Percentiles rank a stretch among this genome's conserved stretches.
Conservation (phyloP, 176 grass and related monocot genomes). For the Leersia perrieri region DNA sequence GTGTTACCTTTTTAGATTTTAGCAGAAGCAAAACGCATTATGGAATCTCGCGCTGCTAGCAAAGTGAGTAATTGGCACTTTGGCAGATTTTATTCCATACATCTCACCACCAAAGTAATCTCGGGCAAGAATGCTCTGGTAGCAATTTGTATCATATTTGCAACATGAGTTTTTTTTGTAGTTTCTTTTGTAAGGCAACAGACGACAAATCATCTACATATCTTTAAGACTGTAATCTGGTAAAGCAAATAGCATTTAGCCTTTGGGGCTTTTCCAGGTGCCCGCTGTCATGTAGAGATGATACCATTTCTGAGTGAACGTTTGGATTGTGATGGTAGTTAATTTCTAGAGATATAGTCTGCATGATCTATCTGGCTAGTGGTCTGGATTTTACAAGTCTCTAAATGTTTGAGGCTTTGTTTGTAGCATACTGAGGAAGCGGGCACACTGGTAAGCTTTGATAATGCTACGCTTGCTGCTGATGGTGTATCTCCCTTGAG, state of each 20-base stretch:
- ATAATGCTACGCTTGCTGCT: conserved; percentile 59
- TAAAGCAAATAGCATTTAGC: conserved; percentile 9
- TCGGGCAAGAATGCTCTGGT: conserved; percentile 1
- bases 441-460: conserved; percentile 37
- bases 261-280: background rate
- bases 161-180: background rate
- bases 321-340: background rate
- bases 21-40: conserved; percentile 89
- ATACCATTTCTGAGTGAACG: background rate
- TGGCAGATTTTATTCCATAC: background rate
- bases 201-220: background rate
- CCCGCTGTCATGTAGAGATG: background rate
- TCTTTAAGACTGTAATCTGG: background rate
- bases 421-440: conserved; percentile 58
- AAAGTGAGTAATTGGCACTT: conserved; percentile 60
- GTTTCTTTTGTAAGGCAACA: background rate
- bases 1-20: conserved; percentile 61
- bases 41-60: conserved; percentile 79
- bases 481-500: conserved; percentile 51
- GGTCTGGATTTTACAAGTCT: conserved; percentile 3
- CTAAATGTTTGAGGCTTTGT: conserved; percentile 19
- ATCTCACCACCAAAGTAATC: conserved; percentile 4
- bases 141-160: conserved; percentile 1
- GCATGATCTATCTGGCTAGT: conserved; percentile 8
- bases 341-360: background rate